Evolutionary conservation across 768 basidiomycete genomes (phyloP).

Genomic region (Gymnopilus dilepis): DNA sequence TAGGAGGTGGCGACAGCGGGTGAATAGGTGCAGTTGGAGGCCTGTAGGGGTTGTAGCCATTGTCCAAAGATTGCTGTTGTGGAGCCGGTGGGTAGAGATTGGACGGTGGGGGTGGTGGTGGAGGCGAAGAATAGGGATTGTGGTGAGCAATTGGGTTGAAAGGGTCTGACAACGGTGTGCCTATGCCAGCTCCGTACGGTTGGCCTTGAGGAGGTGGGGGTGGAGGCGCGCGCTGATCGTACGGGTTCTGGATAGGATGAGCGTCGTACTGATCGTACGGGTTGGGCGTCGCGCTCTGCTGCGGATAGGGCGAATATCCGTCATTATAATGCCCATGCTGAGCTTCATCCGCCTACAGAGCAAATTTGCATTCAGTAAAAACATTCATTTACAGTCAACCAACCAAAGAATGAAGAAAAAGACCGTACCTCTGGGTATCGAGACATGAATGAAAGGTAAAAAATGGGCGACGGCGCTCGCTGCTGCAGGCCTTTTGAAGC

Average conservation of each 20-base stretch:
- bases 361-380: not conserved
- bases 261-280: conserved; percentile 41
- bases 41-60: conserved; percentile 15
- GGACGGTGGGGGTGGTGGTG: conserved; percentile 29
- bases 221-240: conserved; percentile 22
- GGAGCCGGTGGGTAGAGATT: conserved; percentile 16
- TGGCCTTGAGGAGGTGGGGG: not conserved
- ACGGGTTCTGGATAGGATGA: conserved; percentile 22
- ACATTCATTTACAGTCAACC: not conserved
- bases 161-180: conserved; percentile 39
- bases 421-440: conserved; percentile 38
- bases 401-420: not conserved
- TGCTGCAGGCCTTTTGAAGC: not conserved
- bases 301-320: conserved; percentile 58
- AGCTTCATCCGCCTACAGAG: conserved; percentile 63
- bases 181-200: conserved; percentile 12
- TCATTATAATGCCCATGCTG: conserved; percentile 71
- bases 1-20: conserved; percentile 26
- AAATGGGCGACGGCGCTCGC: not conserved
- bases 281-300: conserved; percentile 34
- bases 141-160: conserved; percentile 42
- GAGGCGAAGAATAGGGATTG: conserved; percentile 31
- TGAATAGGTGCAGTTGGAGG: conserved; percentile 22
- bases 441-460: conserved; percentile 32
- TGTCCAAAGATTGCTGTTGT: conserved; percentile 13